Base-by-base conservation (phyloP, 441 rosid species). In the Melastoma candidum region DNA sequence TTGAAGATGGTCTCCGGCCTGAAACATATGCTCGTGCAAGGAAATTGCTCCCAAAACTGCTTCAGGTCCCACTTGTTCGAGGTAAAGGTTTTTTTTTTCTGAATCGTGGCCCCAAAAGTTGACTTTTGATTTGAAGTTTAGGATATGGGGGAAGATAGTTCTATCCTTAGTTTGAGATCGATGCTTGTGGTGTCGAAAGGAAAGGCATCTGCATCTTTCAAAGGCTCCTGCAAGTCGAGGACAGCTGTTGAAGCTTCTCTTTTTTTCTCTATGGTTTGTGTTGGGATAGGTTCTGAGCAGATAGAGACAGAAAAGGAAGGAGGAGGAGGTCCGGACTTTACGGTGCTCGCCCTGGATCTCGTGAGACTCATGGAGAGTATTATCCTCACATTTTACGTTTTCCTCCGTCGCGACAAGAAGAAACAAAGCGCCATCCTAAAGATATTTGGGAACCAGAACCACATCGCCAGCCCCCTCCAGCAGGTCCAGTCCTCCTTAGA, bases 61-160 rank as follows among this genome's bases (percentile, higher is more conserved):
- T 93, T 51, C 97, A 93, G 63, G 92, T 73, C 72, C 99, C 99
- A 43, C 81, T 83, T 63, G 74, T 85, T 44, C 76, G 76, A 81
- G 97, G 99, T 86, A 68, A 51, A 3, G 25, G 14, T 7, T 26
- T 41, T n/a, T 2, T 54, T 36, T 36, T 36, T 6, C 41, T 36
- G 41, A 9, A 36, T 36, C 41, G 8, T 6, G 14, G 27, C 11
- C 11, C 7, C 47, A 1, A 14, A 26, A 36, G 13, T 54, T 24
- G 10, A 6, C 25, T 5, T 39, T 44, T 17, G 26, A 7, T 53
- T 36, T 25, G n/a, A 3, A 53, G 29, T 44, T 12, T 17, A 11
- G 47, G 8, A 22, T 13, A 7, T 4, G 22, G 14, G 36, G 11
- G 4, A 10, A 22, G 14, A 54, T 44, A 12, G 7, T 25, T 25